Base-by-base conservation (phyloP, 2,329 filamentous ascomycete species). In the Aspergillus arachidicola region DNA sequence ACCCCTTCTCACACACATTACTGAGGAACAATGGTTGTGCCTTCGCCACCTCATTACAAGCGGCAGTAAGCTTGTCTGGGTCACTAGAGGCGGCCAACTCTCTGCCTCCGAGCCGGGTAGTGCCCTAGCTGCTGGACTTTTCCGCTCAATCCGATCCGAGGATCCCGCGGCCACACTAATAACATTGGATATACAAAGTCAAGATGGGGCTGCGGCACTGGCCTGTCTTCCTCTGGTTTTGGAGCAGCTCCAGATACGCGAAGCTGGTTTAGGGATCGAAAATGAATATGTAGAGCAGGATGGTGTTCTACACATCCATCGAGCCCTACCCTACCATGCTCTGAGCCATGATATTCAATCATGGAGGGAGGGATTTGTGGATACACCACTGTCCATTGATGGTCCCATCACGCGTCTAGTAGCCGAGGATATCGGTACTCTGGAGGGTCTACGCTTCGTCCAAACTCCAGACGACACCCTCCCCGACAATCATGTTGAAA, bases 401-500 rank as follows among this genome's bases (percentile, higher is more conserved):
- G 19, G 50, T 2, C 21, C 54, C 5, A 57, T 19, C 12, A 53
- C 62, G 21, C 58, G 58, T n/a, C 43, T 68, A 7, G 19, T 34
- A 34, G 46, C 51, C 11, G 58, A 63, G 34, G 50, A 59, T 19
- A 26, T 60, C 14, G 66, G 64, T 6, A 68, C 61, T 14, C 48
- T 64, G 6, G 60, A 66, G 23, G 26, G 57, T 9, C 62, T 66
- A 14, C 50, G 55, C 19, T 65, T 58, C 26, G 56, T 53, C 23
- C 64, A 68, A 51, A 43, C 57, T 14, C 9, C 60, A 0, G 55
- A 59, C 6, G 30, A 50, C 16, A 16, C 41, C 12, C 59, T 69
- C 19, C 51, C 34, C 4, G 64, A 65, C 5, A 45, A 66, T 14
- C 60, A 67, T n/a, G 65, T 75, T 23, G 71, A 74, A 56, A 64